Base-by-base conservation (phyloP, 345 rosid genomes). In the Syzygium jambos region DNA sequence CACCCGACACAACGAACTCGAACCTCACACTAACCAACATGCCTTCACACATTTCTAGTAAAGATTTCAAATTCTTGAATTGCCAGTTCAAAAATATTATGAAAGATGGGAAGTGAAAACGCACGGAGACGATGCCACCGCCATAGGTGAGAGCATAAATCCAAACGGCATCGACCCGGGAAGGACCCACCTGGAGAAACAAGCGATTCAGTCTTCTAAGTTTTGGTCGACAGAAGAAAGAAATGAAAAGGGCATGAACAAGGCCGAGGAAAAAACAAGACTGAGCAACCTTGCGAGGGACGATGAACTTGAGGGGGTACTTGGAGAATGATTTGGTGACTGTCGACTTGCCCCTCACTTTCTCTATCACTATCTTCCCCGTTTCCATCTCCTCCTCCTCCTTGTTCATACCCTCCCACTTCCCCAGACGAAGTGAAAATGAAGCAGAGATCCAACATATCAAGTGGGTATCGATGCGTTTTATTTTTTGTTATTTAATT, bases 51-150 rank as follows among this genome's bases (percentile, higher is more conserved):
- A 53, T 84, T 52, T 41, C 43, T 41, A 78, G 4, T 80, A 21
- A 86, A 10, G 55, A 27, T 59, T 23, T 38, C 25, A 73, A 56
- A 73, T 1, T 38, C 0, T 73, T 19, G 80, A 73, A 73, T 34
- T 9, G 46, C 80, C 80, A 73, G 11, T 8, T 55, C 59, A 4
- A 55, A 55, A 21, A 43, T 55, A 55, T 41, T 2, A 9, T 34
- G 21, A 73, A 73, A 73, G 49, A 19, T 34, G 49, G 15, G 15
- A 86, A 73, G 78, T 57, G 23, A 78, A 30, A 89, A 57, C 86
- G 46, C 93, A 98, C 99, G 88, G 98, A 96, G 88, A 98, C 99
- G 88, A 96, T 92, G 87, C 99, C 99, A 85, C 98, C 99, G 27
- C 99, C 99, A 89, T 95, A 98, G 84, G 96, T 94, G 91, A 98